Evolutionary conservation across 2,329 filamentous ascomycete genomes (phyloP).

Genomic region (Botrytis galanthina): DNA sequence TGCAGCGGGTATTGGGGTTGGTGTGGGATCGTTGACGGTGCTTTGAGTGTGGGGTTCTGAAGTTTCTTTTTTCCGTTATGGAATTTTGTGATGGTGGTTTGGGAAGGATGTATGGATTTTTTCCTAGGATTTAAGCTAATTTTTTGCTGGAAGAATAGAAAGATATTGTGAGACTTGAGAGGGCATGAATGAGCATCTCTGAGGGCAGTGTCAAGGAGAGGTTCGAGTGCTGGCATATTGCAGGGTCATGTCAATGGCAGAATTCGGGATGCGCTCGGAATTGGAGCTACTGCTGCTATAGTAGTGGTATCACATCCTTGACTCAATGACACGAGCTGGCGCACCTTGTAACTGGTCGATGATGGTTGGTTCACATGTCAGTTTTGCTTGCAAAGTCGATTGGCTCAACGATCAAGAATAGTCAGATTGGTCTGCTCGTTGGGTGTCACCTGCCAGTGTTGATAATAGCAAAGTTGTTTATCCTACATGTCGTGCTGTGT

Average conservation of each 20-base stretch:
- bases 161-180: background rate
- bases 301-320: too few species aligned
- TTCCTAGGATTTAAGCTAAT: background rate
- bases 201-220: too few species aligned
- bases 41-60: conserved; percentile 37
- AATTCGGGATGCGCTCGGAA: too few species aligned
- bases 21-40: conserved; percentile 32
- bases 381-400: background rate
- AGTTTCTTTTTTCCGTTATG: conserved; percentile 8
- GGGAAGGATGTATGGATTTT: background rate
- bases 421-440: background rate
- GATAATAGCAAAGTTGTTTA: background rate
- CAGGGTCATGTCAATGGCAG: background rate
- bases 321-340: background rate
- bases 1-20: conserved; percentile 28
- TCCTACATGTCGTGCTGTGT: background rate
- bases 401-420: background rate
- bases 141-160: background rate
- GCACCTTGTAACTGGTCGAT: too few species aligned
- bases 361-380: background rate
- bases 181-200: too few species aligned
- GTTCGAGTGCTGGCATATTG: background rate
- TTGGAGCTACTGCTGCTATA: background rate
- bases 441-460: accelerated
- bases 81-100: conserved; percentile 5